Percentiles rank a stretch among this genome's conserved stretches.
Evolutionary conservation across 805 yeast species (phyloP).

Genomic region (Wickerhamiella musiphila): DNA sequence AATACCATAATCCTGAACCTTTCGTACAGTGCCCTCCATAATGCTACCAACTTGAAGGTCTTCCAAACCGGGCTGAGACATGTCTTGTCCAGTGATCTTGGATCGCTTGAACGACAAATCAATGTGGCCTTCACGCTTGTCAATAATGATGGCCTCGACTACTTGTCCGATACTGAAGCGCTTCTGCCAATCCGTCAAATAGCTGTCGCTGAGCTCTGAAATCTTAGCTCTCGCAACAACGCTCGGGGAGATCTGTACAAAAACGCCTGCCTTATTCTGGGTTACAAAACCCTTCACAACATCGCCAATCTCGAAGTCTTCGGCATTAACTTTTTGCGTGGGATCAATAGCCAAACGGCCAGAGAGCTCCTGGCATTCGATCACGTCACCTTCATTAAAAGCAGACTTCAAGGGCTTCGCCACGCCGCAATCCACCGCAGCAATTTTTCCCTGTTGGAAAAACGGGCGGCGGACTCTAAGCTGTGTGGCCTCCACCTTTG

Average conservation of each 20-base stretch:
- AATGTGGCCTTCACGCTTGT: slow-evolving; percentile 38
- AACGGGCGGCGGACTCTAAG: slow-evolving; percentile 57
- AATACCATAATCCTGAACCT: slow-evolving; percentile 77
- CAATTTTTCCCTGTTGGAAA: slow-evolving; percentile 43
- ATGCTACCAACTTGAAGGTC: slow-evolving; percentile 56
- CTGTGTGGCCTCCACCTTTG: slow-evolving; percentile 38
- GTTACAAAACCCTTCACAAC: slow-evolving; percentile 70
- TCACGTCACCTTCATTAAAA: slow-evolving; percentile 31
- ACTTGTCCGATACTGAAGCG: slow-evolving; percentile 52
- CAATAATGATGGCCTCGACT: slow-evolving; percentile 55
- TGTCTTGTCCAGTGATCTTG: slow-evolving; percentile 55
- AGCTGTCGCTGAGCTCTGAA: slow-evolving; percentile 65
- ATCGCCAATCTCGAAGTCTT: too few relatives aligned
- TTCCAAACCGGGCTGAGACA: slow-evolving; percentile 23
- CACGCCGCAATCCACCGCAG: slow-evolving; percentile 63
- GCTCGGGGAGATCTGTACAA: slow-evolving; percentile 53
- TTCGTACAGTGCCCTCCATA: slow-evolving; percentile 60
- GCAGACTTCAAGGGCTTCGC: slow-evolving; percentile 26
- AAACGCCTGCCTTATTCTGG: slow-evolving; percentile 55
- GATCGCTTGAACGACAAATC: slow-evolving; percentile 67
- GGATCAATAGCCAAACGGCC: slow-evolving; percentile 1
- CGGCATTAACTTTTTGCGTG: slow-evolving; percentile 24
- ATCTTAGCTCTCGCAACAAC: slow-evolving; percentile 68
- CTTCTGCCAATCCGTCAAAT: slow-evolving; percentile 75
- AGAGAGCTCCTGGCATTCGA: slow-evolving; percentile 26